Percentiles rank a stretch among this genome's conserved stretches.
Evolutionary conservation across 2,329 filamentous ascomycete genomes (phyloP).

Genomic region (Aspergillus nomiae): DNA sequence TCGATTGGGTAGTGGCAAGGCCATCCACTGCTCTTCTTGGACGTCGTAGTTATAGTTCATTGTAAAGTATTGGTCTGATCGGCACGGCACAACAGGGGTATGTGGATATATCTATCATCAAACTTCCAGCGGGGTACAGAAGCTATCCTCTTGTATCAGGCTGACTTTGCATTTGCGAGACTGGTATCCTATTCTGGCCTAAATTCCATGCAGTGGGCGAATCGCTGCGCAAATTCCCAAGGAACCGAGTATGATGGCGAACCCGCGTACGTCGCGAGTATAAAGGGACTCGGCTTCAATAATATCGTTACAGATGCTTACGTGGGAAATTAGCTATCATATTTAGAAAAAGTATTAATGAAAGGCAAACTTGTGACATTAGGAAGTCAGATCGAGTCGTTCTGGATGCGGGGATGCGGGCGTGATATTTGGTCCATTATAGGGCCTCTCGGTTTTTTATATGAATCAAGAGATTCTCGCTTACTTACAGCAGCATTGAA

Average conservation of each 20-base stretch:
- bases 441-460: neutral
- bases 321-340: neutral
- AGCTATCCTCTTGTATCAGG: neutral
- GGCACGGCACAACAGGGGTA: neutral
- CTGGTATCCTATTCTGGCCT: neutral
- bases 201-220: neutral
- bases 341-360: neutral
- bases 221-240: neutral
- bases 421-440: neutral
- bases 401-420: neutral
- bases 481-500: neutral
- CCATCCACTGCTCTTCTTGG: neutral
- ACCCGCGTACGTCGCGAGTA: neutral
- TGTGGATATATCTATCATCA: neutral
- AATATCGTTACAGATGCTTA: neutral
- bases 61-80: neutral
- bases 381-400: neutral
- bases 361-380: neutral
- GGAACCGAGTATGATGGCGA: neutral
- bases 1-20: neutral
- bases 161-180: neutral
- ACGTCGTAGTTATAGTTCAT: neutral
- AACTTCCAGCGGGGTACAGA: neutral
- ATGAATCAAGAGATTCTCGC: neutral
- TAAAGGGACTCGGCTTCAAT: neutral